These are phyloP conservation scores for Amoebophrya sp. DNA, from an alignment of 169 alveolate species.

Conservation along the genomic window DNA sequence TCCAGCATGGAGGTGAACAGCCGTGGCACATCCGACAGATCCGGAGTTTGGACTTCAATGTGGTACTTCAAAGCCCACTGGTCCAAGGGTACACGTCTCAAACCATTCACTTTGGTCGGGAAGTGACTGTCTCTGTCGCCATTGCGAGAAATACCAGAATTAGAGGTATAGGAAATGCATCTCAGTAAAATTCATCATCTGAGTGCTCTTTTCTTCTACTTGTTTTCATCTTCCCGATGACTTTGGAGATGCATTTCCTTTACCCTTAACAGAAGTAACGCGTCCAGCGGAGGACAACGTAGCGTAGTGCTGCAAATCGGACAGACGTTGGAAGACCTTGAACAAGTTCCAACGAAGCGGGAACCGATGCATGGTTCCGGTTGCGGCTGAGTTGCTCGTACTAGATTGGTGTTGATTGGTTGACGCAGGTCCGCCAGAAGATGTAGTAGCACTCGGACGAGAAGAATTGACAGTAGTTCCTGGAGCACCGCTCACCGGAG, in stretches of 20 bases:
- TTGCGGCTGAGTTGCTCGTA: background rate
- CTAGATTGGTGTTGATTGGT: too few relatives aligned
- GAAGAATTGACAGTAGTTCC: too few relatives aligned
- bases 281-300: background rate
- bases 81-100: background rate
- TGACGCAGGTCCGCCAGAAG: background rate
- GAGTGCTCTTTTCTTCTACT: background rate
- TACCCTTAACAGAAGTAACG: too few relatives aligned
- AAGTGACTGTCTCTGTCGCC: background rate
- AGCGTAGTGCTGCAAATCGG: background rate
- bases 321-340: background rate
- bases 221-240: background rate
- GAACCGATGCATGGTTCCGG: background rate
- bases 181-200: too few relatives aligned
- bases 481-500: too few relatives aligned
- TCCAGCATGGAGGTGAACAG: background rate
- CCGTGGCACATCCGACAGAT: background rate
- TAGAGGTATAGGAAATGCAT: too few relatives aligned
- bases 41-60: background rate
- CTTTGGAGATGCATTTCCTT: too few relatives aligned
- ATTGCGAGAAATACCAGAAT: too few relatives aligned
- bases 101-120: background rate
- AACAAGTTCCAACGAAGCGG: conserved; percentile 17
- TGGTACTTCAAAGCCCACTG: background rate
- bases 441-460: too few relatives aligned